Base-by-base conservation (phyloP, 2,329 filamentous ascomycete species). In the Escovopsis weberi region DNA sequence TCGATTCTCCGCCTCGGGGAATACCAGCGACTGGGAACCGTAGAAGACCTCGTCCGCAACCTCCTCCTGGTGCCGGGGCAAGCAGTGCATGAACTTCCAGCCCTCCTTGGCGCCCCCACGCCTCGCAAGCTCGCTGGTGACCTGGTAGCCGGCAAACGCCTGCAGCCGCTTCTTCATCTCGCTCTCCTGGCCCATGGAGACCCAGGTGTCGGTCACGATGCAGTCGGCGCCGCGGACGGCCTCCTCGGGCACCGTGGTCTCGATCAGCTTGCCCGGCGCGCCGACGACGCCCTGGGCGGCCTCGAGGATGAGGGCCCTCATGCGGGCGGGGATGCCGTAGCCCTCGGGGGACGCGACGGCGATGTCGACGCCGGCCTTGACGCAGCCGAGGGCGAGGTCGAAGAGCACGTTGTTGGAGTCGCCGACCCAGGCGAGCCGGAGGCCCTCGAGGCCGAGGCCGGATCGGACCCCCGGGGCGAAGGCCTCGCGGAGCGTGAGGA, bases 21-120 rank as follows among this genome's bases (percentile, higher is more conserved):
- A 98, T 4, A 96, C 91, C 26, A 98, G 67, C 34, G 85, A 94
- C 55, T 82, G 74, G 0, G 76, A 70, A 39, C 85, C 80, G 62
- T 96, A 95, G 58, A 98, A 96, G 2, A 98, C 88, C 56, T 91
- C 87, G 55, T 98, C 89, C 45, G 75, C 78, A 32, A 98, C 91
- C 66, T 98, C 91, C 61, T 98, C 89, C 0, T 76, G 75, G 58
- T 98, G 88, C 48, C 91, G 76, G 12, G 91, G 91, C 45, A 98
- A 65, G 60, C 91, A 98, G 68, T 98, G 91, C 91, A 98, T 95
- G 61, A 98, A 98, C 63, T 85, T 87, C 91, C 91, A 98, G 48
- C 75, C 74, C 12, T 82, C 70, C 60, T 91, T 94, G 36, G 91
- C 91, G 18, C 86, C 88, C 37, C 87, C 88, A 40, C 80, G 73